Evolutionary conservation across 257 asterid species (phyloP).

Genomic region (Solanum dulcamara): DNA sequence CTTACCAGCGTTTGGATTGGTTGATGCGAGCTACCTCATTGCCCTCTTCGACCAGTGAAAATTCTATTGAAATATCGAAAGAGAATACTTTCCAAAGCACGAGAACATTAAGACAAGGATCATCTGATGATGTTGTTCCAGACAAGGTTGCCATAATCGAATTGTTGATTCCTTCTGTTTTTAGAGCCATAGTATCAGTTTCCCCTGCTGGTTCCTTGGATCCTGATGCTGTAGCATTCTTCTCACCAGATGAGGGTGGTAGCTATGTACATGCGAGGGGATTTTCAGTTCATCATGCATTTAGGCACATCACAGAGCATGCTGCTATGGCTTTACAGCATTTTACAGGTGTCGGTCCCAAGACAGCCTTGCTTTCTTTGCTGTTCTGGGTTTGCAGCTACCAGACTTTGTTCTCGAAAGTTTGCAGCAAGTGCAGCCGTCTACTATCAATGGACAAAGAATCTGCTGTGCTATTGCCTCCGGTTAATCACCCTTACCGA

Average conservation of each 20-base stretch:
- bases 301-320: slow-evolving; percentile 70
- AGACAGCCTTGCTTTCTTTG: slow-evolving; percentile 35
- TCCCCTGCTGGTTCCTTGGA: slow-evolving; percentile 83
- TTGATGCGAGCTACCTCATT: slow-evolving; percentile 64
- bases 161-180: slow-evolving; percentile 58
- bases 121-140: slow-evolving; percentile 31
- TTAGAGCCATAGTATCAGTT: slow-evolving; percentile 72
- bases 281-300: slow-evolving; percentile 56
- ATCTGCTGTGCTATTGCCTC: slow-evolving; percentile 61
- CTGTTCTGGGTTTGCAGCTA: slow-evolving; percentile 91
- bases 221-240: slow-evolving; percentile 84
- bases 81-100: slow-evolving; percentile 47
- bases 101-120: slow-evolving; percentile 47
- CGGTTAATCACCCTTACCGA: slow-evolving; percentile 61
- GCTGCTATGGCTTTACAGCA: slow-evolving; percentile 87
- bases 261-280: slow-evolving; percentile 78
- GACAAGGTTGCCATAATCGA: slow-evolving; percentile 77
- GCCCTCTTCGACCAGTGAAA: slow-evolving; percentile 43
- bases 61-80: slow-evolving; percentile 36
- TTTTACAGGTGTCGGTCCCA: slow-evolving; percentile 40
- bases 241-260: slow-evolving; percentile 97
- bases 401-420: slow-evolving; percentile 51
- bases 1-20: slow-evolving; percentile 83
- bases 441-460: slow-evolving; percentile 76
- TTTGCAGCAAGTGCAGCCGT: slow-evolving; percentile 84